Evolutionary conservation across 2,329 filamentous ascomycete species (phyloP).

Genomic region (Fusarium sarcochroum): DNA sequence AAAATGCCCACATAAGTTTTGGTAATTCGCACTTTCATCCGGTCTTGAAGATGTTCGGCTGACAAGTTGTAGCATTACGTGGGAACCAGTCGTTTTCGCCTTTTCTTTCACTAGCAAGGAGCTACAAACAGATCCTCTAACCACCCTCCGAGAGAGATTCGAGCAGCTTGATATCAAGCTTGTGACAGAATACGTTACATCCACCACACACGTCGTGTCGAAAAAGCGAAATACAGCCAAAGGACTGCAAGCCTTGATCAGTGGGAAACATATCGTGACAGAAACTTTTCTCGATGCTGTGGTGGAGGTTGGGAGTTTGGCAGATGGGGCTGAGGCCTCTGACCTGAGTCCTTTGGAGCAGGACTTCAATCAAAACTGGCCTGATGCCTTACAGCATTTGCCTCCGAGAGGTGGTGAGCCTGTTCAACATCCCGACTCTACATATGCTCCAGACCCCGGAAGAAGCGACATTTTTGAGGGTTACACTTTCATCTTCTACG

Average conservation of each 20-base stretch:
- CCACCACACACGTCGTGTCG: constrained; percentile 89
- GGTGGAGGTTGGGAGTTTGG: constrained; percentile 68
- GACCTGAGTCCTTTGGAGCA: constrained; percentile 74
- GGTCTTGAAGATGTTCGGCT: constrained; percentile 4
- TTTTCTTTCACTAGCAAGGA: constrained; percentile 83
- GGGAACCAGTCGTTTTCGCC: constrained; percentile 84
- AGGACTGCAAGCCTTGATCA: constrained; percentile 87
- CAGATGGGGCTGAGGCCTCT: constrained; percentile 62
- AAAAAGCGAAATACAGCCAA: constrained; percentile 92
- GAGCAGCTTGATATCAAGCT: constrained; percentile 93
- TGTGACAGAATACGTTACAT: constrained; percentile 75
- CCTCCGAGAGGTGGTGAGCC: constrained; percentile 84
- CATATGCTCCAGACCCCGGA: constrained; percentile 77
- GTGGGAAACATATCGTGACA: constrained; percentile 83
- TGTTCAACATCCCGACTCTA: constrained; percentile 74
- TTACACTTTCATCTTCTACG: constrained; percentile 91
- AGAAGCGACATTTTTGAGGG: constrained; percentile 84
- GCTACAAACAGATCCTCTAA: constrained; percentile 75
- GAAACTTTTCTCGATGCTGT: constrained; percentile 81
- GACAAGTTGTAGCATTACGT: constrained; percentile 73
- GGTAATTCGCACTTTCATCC: constrained; percentile 56
- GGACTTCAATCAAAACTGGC: constrained; percentile 86
- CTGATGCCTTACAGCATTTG: constrained; percentile 78
- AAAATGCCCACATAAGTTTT: constrained; percentile 74
- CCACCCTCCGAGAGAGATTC: constrained; percentile 73